These are phyloP conservation scores for Noccaea bulbosa DNA, from an alignment of 345 rosid genomes.

Conservation along the genomic window DNA sequence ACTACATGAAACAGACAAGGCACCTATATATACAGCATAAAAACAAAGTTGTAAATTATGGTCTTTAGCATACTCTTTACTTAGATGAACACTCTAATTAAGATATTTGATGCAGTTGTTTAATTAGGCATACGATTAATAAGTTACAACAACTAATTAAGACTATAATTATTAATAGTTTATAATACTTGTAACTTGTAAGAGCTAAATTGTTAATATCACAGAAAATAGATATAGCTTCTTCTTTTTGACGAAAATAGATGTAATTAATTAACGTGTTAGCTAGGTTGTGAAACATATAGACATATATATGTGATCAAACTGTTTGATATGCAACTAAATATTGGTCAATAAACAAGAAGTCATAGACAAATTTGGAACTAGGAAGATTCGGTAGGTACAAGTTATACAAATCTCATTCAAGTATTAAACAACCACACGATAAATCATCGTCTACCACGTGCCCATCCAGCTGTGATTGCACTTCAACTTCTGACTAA, in stretches of 20 bases:
- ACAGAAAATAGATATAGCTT: no score
- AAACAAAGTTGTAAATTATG: neutral
- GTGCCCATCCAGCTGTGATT: conserved; percentile 32
- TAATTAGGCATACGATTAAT: neutral
- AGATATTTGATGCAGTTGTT: neutral
- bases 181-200: neutral
- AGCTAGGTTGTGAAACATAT: neutral
- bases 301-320: neutral
- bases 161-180: neutral
- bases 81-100: neutral
- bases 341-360: conserved; percentile 15
- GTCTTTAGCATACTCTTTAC: neutral
- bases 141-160: neutral
- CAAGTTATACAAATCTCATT: conserved; percentile 21
- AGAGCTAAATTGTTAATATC: neutral
- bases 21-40: no score
- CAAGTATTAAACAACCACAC: conserved; percentile 11
- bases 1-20: neutral
- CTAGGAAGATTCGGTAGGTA: conserved; percentile 22
- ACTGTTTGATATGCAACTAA: neutral
- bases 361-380: conserved; percentile 24
- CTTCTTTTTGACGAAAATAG: no score
- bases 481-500: conserved; percentile 10
- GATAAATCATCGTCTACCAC: conserved; percentile 21
- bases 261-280: conserved; percentile 12